Percentiles rank a stretch among this genome's conserved stretches.
These are phyloP conservation scores for Fusarium proliferatum DNA, from an alignment of 2,329 filamentous ascomycete genomes.

Conservation along the genomic window DNA sequence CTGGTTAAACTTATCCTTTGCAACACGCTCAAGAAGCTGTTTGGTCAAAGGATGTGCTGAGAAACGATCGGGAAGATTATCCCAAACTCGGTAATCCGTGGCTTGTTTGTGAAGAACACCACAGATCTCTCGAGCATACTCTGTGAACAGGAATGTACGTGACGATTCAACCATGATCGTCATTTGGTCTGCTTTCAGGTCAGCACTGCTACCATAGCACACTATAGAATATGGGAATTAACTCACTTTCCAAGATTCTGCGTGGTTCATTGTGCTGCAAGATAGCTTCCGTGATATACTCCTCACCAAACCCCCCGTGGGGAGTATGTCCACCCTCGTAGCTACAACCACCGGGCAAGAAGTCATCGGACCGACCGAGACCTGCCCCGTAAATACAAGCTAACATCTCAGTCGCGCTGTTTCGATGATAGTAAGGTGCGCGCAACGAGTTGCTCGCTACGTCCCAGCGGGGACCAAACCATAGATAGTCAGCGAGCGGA, in stretches of 20 bases:
- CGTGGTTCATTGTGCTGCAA: conserved; percentile 18
- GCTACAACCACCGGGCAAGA: conserved; percentile 2
- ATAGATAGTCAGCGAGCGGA: conserved; percentile 2
- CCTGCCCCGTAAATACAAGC: conserved; percentile 15
- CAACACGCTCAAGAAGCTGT: not conserved
- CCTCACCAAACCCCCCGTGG: conserved; percentile 13
- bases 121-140: conserved; percentile 13
- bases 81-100: conserved; percentile 16
- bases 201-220: no score
- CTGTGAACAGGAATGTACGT: conserved; percentile 18
- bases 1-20: not conserved
- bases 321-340: conserved; percentile 24
- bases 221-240: no score
- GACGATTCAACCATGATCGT: conserved; percentile 21
- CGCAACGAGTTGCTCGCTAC: conserved; percentile 14
- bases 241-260: conserved; percentile 2
- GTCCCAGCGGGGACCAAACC: conserved; percentile 5
- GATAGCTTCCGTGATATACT: not conserved
- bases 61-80: conserved; percentile 12
- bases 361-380: conserved; percentile 11
- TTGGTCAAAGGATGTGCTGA: conserved; percentile 7
- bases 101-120: conserved; percentile 16
- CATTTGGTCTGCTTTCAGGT: conserved; percentile 4
- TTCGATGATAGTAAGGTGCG: conserved; percentile 2
- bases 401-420: not conserved